Base-by-base conservation (phyloP, 345 rosid species). In the Pistacia integerrima region DNA sequence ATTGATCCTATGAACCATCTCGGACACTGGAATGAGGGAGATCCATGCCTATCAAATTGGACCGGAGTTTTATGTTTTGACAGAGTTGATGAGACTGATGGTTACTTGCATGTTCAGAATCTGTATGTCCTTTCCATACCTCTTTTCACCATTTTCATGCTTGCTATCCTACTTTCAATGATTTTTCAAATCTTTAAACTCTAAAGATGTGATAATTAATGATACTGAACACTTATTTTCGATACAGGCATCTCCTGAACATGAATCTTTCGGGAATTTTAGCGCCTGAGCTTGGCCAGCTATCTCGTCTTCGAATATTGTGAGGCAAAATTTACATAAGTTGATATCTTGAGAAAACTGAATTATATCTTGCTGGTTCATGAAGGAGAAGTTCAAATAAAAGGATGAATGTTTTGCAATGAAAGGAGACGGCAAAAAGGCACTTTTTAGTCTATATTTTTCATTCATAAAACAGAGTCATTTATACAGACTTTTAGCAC, bases 1-100 rank as follows among this genome's bases (percentile, higher is more conserved):
- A 44, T 54, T 73, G 98, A 95, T 85, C 88, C 93, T 51, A 60
- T 69, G 84, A 82, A 87, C 16, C 64, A 78, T 80, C 88, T 93
- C 59, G 79, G 83, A 49, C 83, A 87, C 69, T 95, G 98, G 99
- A 77, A 80, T 20, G 79, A 83, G 59, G 96, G 91, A 59, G 99
- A 95, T 85, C 97, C 99, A 61, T 95, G 99, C 76, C 77, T 79
- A 56, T 87, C 90, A 41, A 90, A 90, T 72, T 95, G 99, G 99
- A 90, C 90, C 0, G 97, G 96, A 82, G 82, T 95, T 67, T 51
- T 79, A 62, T 95, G 99, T 78, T 72, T 11, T 64, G 67, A 84
- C 74, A 71, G 74, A 64, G 61, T 73, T 77, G 6, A 41, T 41
- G 83, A 78, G n/a, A 58, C 67, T 70, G 93, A 92, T 82, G 84